Evolutionary conservation across 768 basidiomycete species (phyloP), one percentile per base, ranked within the genome.

Genomic region (Leccinum sublutescens): DNA sequence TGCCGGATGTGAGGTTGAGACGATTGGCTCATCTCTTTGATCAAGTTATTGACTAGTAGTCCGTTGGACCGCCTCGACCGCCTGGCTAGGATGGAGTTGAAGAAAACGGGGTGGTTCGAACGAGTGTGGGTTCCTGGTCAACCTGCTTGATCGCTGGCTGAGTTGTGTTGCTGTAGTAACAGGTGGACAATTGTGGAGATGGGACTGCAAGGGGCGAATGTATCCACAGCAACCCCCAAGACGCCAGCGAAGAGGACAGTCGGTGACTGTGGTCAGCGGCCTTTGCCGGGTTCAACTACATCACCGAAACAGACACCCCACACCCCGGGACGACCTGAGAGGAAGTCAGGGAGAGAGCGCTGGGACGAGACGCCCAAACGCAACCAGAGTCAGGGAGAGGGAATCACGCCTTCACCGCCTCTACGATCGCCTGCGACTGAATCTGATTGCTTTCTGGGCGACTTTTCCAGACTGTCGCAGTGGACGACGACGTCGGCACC

Each of bases 91-190:
- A 62, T 61, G 49, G 72, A 71, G 27, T 45, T 71, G 9, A 73
- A 71, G 61, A 73, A 66, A 47, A 63, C 68, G 4, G 72, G 72
- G 21, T 71, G 71, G 71, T 60, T 71, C 5, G 70, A 71, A 61
- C 69, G 71, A 63, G 43, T 29, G 70, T 71, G 52, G 7, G 70
- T 60, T 15, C 2, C 9, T 11, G 1, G 2, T 14, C 4, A 11
- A 10, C 1, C 23, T 2, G 15, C n/a, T 43, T n/a, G 25, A 5
- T 17, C 6, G 9, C 21, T 33, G 2, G 33, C 23, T 53, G 14
- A 17, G 21, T n/a, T 25, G n/a, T 17, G n/a, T 57, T 9, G 15
- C 2, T 50, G 23, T 33, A 71, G 71, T 11, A 70, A 73, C 62
- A 66, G 69, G 45, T 71, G 71, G 71, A 58, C 66, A 1, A 54